Evolutionary conservation across 75 land plant genomes (phyloP).

Genomic region (Selaginella moellendorffii): DNA sequence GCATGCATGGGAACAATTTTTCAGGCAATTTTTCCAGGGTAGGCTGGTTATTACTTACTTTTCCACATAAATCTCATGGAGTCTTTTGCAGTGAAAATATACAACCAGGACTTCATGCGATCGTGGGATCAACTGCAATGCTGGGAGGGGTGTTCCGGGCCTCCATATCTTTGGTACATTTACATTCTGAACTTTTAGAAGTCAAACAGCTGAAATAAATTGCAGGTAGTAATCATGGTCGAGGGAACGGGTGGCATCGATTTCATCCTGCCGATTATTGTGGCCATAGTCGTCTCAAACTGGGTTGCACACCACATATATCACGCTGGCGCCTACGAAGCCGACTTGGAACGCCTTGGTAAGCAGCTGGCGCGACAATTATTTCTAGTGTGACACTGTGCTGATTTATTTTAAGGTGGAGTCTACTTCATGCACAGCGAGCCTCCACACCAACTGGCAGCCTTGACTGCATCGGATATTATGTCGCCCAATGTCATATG

Average conservation of each 20-base stretch:
- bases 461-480: conserved; percentile 24
- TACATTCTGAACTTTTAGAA: no score
- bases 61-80: not conserved
- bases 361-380: not conserved
- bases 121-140: conserved; percentile 35
- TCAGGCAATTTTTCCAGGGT: conserved; percentile 22
- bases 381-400: not conserved
- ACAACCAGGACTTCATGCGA: conserved; percentile 35
- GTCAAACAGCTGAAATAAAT: no score
- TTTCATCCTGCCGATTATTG: conserved; percentile 30
- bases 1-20: conserved; percentile 26
- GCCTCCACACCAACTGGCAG: conserved; percentile 17
- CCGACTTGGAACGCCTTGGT: conserved; percentile 31
- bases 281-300: conserved; percentile 32
- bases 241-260: conserved; percentile 38
- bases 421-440: conserved; percentile 29
- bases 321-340: conserved; percentile 32
- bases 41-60: no score
- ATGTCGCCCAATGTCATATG: conserved; percentile 34
- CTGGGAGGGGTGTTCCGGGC: conserved; percentile 40
- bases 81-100: conserved; percentile 26
- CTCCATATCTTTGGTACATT: conserved; percentile 29
- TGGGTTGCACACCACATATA: conserved; percentile 40
- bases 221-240: conserved; percentile 39
- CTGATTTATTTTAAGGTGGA: conserved; percentile 15